Conservation (phyloP, 2,329 filamentous ascomycete genomes). For the Calonectria honghensis region DNA sequence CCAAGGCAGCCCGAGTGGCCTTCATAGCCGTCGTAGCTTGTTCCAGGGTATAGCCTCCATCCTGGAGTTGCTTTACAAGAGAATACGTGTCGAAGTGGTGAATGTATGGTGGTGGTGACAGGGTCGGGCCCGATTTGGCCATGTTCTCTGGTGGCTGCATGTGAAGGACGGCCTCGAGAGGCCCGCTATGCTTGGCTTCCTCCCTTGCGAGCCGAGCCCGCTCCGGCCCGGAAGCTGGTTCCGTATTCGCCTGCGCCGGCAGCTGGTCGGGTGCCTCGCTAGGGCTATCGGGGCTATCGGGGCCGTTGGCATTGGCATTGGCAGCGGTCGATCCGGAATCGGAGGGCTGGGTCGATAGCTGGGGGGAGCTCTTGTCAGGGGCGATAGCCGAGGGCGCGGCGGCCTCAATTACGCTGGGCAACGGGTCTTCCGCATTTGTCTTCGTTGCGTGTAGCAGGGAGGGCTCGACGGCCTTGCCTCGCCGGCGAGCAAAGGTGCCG, state of each 20-base stretch:
- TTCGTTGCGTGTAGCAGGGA: constrained; percentile 55
- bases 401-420: constrained; percentile 43
- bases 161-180: constrained; percentile 71
- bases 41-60: constrained; percentile 81
- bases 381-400: constrained; percentile 37
- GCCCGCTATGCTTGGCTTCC: constrained; percentile 66
- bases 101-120: constrained; percentile 85
- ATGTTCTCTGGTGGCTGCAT: constrained; percentile 66
- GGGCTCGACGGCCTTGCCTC: constrained; percentile 78
- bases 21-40: constrained; percentile 95
- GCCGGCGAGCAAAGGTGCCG: constrained; percentile 71
- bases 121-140: constrained; percentile 76
- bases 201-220: constrained; percentile 57
- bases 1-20: constrained; percentile 85
- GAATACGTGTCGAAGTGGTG: constrained; percentile 98
- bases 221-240: constrained; percentile 43
- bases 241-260: constrained; percentile 33
- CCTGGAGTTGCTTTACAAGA: constrained; percentile 86
- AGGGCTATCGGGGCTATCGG: constrained; percentile 30
- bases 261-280: neutral
- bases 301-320: neutral
- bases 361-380: neutral
- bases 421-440: constrained; percentile 43
- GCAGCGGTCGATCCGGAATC: constrained; percentile 26
- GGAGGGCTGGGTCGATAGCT: constrained; percentile 38